A percentile compares a stretch with the other conserved stretches of the same genome.
Evolutionary conservation across 2,329 filamentous ascomycete genomes (phyloP).

Genomic region (Aureobasidium sp.): DNA sequence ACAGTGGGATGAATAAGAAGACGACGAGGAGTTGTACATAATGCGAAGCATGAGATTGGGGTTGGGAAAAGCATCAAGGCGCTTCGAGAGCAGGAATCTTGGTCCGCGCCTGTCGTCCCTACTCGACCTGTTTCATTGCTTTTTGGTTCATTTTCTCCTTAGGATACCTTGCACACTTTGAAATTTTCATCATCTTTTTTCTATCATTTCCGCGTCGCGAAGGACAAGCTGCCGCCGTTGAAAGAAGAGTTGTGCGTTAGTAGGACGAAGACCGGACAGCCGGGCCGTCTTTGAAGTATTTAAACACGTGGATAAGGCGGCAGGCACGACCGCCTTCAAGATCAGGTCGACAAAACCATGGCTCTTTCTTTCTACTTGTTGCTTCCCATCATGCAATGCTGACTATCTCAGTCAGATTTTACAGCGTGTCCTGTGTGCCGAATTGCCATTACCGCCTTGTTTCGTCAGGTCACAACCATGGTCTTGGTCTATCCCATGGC

Average conservation of each 20-base stretch:
- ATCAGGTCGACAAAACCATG: neutral
- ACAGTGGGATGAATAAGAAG: neutral
- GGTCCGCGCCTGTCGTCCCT: neutral
- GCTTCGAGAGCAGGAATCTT: constrained; percentile 12
- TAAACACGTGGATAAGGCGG: neutral
- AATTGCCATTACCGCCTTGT: too few relatives aligned
- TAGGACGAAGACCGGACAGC: neutral
- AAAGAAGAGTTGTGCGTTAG: neutral
- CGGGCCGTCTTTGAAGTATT: neutral
- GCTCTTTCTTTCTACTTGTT: neutral
- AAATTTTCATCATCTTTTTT: neutral
- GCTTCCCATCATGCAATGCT: neutral
- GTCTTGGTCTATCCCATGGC: too few relatives aligned
- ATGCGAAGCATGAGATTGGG: constrained; percentile 3
- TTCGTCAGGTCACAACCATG: too few relatives aligned
- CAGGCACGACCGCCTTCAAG: neutral
- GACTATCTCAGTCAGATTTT: neutral
- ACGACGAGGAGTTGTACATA: constrained; percentile 6
- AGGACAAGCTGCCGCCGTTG: neutral
- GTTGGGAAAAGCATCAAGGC: constrained; percentile 5
- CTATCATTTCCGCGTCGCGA: neutral
- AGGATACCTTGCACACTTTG: constrained; percentile 4
- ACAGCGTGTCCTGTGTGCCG: neutral
- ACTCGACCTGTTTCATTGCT: neutral
- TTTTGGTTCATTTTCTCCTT: neutral